phyloP scores from a whole-genome alignment of 371 early-diverging fungal species.

The Apophysomyces ossiformis region DNA sequence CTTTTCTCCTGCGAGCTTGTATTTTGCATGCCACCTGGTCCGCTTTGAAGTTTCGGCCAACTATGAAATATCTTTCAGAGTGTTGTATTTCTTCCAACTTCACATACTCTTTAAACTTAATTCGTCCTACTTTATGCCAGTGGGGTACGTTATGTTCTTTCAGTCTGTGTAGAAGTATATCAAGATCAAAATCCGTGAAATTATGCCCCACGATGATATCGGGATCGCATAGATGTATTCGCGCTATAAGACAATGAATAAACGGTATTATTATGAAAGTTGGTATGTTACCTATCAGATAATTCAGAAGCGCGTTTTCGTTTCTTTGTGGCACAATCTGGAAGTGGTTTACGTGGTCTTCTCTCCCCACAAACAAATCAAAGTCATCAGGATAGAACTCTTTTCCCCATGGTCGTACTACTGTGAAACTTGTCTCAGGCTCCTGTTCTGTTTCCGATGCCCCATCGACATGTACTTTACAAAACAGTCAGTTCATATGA shows the following conservation, averaged over 20 bases:
- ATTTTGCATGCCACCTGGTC: background rate
- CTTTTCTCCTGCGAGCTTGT: slow-evolving; percentile 56
- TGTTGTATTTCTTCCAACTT: background rate
- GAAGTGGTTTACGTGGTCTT: slow-evolving; percentile 28
- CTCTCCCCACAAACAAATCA: slow-evolving; percentile 38
- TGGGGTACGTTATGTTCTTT: slow-evolving; percentile 64
- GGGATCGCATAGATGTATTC: slow-evolving; percentile 74
- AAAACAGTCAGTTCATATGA: background rate
- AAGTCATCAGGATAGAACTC: slow-evolving; percentile 68
- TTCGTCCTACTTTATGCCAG: slow-evolving; percentile 24
- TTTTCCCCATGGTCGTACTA: slow-evolving; percentile 66
- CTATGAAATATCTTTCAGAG: background rate
- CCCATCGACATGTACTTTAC: slow-evolving; percentile 61
- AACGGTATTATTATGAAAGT: background rate
- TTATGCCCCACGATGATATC: slow-evolving; percentile 94
- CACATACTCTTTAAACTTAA: slow-evolving; percentile 16
- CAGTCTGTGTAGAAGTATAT: slow-evolving; percentile 86
- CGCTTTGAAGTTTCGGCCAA: slow-evolving; percentile 14
- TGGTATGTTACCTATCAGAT: slow-evolving; percentile 56
- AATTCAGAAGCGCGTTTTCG: slow-evolving; percentile 70
- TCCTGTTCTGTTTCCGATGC: slow-evolving; percentile 46
- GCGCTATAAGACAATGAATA: slow-evolving; percentile 32
- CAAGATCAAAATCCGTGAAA: slow-evolving; percentile 86
- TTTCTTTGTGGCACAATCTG: slow-evolving; percentile 54
- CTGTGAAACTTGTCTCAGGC: slow-evolving; percentile 60